phyloP scores from a whole-genome alignment of 441 rosid species.

The Brassica hybrid region DNA sequence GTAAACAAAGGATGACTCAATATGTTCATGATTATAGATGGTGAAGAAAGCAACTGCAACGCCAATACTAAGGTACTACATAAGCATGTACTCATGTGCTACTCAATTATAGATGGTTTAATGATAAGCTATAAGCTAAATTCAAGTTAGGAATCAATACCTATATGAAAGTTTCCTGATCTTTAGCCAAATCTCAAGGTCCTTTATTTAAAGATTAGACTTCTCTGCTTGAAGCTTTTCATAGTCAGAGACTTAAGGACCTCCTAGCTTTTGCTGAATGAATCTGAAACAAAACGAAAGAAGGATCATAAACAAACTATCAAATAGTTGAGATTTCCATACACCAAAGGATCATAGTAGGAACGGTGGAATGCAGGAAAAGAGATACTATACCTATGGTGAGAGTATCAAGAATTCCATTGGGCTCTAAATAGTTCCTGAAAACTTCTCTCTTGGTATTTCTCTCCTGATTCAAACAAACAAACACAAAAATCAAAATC shows the following conservation, averaged over 20 bases:
- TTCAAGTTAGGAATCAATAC: conserved; percentile 36
- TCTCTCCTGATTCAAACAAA: neutral
- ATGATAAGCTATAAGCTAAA: neutral
- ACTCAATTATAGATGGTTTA: conserved; percentile 5
- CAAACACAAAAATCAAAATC: neutral
- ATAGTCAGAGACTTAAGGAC: conserved; percentile 70
- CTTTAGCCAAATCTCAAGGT: conserved; percentile 63
- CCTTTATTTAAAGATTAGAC: conserved; percentile 68
- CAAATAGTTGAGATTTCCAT: neutral
- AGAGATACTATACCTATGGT: neutral
- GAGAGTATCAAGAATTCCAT: neutral
- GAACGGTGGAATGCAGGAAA: neutral
- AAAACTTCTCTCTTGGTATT: neutral
- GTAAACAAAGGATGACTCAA: conserved; percentile 2
- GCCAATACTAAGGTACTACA: neutral
- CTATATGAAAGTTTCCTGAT: conserved; percentile 74
- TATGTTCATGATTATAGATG: neutral
- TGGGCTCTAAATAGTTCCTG: neutral
- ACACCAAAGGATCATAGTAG: neutral
- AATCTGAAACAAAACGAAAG: conserved; percentile 51
- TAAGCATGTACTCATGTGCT: neutral
- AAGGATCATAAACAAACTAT: conserved; percentile 1
- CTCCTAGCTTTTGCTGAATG: conserved; percentile 81
- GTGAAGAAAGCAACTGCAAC: neutral
- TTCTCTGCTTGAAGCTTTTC: conserved; percentile 83